Base-by-base conservation (phyloP, 208 protist genomes). In the Trypanosoma congolense region DNA sequence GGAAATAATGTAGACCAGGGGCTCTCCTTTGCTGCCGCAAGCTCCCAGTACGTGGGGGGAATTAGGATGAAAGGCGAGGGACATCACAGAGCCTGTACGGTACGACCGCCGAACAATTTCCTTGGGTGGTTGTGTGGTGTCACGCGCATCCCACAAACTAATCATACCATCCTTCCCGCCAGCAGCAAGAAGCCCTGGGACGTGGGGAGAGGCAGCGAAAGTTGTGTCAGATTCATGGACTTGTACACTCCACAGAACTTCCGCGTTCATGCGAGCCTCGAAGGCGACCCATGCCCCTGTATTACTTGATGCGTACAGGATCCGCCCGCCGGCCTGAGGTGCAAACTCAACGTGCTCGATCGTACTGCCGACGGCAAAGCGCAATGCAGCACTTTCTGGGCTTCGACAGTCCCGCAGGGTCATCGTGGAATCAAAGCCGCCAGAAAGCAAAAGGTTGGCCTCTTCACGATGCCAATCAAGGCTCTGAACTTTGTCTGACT, bases 401-500 rank as follows among this genome's bases (percentile, higher is more conserved):
- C 62, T 63, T 18, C 91, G 86, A 68, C 85, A 94, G 61, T 97
- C 90, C 0, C 84, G 77, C 46, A 96, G 71, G 49, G 77, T 47
- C 42, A 80, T 65, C 22, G 30, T 72, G 10, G 65, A 48, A 61
- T 97, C 92, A 65, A 96, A 96, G 36, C 75, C 77, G 31, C 87
- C 92, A 25, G 87, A 87, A 40, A 97, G 74, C 10, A 97, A 66
- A 29, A 90, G 55, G 57, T 91, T 81, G 4, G 76, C 71, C 68
- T 97, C 89, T 1, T 54, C 55, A n/a, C 70, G 61, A 73, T 95
- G 85, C 89, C 90, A 97, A 48, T 80, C 56, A 26, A 97, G 57
- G 8, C 82, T 84, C 63, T 95, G 87, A 30, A 98, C 86, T 65
- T 97, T 97, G 56, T 96, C 87, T 14, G 47, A 65, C 63, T 99